These are phyloP conservation scores for Phytophthora gonapodyides DNA, from an alignment of 352 stramenopile genomes.

Conservation along the genomic window DNA sequence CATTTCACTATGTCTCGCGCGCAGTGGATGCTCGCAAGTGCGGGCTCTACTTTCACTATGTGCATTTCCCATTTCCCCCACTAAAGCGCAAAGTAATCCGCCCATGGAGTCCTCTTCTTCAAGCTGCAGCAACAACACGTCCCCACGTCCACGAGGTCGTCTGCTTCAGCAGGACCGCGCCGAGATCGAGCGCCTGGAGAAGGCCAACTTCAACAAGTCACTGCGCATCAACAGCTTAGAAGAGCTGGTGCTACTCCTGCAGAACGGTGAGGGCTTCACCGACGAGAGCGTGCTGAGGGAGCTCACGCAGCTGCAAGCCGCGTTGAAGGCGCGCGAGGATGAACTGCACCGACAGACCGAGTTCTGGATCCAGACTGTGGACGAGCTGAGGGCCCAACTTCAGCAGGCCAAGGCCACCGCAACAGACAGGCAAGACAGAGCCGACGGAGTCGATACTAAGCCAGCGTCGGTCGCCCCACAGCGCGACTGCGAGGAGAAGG, in stretches of 20 bases:
- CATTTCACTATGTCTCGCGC: too few relatives aligned
- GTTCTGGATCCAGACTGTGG: neutral
- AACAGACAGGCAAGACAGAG: slow-evolving; percentile 12
- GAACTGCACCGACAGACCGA: slow-evolving; percentile 5
- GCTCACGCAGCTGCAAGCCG: slow-evolving; percentile 30
- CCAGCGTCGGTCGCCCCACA: slow-evolving; percentile 3
- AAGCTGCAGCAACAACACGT: slow-evolving; percentile 2
- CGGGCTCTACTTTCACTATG: too few relatives aligned
- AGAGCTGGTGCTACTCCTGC: slow-evolving; percentile 47
- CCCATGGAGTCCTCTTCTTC: neutral
- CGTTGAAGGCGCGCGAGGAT: slow-evolving; percentile 3
- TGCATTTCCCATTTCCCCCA: too few relatives aligned
- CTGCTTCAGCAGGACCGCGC: slow-evolving; percentile 45
- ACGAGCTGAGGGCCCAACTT: neutral
- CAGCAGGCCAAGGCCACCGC: slow-evolving; percentile 11
- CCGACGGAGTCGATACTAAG: slow-evolving; percentile 38
- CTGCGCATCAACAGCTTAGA: slow-evolving; percentile 56
- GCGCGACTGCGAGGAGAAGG: slow-evolving; percentile 40
- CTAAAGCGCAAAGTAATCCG: neutral
- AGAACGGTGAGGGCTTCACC: slow-evolving; percentile 47
- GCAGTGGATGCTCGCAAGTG: too few relatives aligned
- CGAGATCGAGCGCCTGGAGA: slow-evolving; percentile 43
- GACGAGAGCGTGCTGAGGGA: slow-evolving; percentile 48
- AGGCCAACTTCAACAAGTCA: slow-evolving; percentile 64
- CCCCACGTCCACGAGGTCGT: neutral